Conservation (phyloP, 139 green algal species). For the Prasinococcaceae sp. region DNA sequence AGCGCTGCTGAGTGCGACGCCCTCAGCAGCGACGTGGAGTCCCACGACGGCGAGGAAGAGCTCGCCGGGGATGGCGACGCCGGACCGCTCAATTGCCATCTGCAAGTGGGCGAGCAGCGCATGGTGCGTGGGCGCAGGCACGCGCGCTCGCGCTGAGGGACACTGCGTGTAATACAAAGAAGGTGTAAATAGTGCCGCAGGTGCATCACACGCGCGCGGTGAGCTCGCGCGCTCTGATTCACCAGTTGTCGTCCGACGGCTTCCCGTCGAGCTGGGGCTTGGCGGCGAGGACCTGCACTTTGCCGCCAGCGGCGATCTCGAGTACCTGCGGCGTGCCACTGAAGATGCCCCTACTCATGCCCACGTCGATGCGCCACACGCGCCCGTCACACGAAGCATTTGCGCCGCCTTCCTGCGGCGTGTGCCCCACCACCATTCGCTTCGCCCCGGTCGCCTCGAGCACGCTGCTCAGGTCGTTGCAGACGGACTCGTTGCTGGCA, state of each 20-base stretch:
- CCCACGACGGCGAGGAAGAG: background rate
- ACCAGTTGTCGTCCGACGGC: no score
- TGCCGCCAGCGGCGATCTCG: background rate
- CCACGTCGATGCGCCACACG: slow-evolving; percentile 85
- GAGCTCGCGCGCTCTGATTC: no score
- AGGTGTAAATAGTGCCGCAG: no score
- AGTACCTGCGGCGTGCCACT: slow-evolving; percentile 27
- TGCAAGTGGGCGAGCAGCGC: background rate
- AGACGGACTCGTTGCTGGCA: no score
- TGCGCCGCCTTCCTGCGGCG: slow-evolving; percentile 62
- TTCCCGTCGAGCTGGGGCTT: no score
- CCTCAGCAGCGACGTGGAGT: background rate
- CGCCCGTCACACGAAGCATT: slow-evolving; percentile 60
- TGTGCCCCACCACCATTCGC: slow-evolving; percentile 86
- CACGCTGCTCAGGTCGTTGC: slow-evolving; percentile 31
- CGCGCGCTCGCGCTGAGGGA: background rate
- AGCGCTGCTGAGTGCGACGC: background rate
- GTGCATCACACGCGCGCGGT: no score
- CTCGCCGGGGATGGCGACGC: background rate
- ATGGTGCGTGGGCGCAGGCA: no score
- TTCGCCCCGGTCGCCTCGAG: slow-evolving; percentile 47
- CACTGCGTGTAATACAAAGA: slow-evolving; percentile 18
- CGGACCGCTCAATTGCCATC: background rate
- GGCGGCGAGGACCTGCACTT: no score
- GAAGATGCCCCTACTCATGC: slow-evolving; percentile 51